Percentiles rank a stretch among this genome's conserved stretches.
phyloP scores from a whole-genome alignment of 1,284 basidiomycete species.

The Sanghuangporus sanghuang region DNA sequence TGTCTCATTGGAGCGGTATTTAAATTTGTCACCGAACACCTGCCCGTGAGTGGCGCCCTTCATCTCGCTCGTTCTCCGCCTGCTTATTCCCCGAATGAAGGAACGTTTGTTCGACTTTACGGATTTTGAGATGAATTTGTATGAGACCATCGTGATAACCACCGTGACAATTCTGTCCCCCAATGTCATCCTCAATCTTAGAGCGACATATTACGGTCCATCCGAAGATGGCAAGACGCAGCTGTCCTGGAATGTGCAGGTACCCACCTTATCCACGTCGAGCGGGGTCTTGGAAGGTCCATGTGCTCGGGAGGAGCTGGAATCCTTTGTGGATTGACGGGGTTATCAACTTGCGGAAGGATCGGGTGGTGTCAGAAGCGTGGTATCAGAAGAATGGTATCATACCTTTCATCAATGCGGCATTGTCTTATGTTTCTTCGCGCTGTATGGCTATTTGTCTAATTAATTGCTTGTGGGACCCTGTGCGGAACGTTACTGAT shows the following conservation, averaged over 20 bases:
- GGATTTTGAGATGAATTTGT: not conserved
- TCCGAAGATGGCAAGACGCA: not conserved
- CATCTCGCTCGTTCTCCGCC: not conserved
- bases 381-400: too few relatives aligned
- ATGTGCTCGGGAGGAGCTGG: slow-evolving; percentile 23
- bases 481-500: too few relatives aligned
- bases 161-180: not conserved
- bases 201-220: not conserved
- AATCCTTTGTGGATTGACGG: too few relatives aligned
- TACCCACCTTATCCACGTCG: too few relatives aligned
- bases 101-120: not conserved
- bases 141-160: not conserved
- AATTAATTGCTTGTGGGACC: too few relatives aligned
- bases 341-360: too few relatives aligned
- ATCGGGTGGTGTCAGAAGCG: too few relatives aligned
- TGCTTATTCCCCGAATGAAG: not conserved
- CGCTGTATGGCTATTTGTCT: too few relatives aligned
- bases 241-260: not conserved
- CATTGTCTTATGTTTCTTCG: too few relatives aligned
- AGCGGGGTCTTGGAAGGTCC: too few relatives aligned
- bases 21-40: not conserved
- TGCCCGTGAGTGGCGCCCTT: not conserved
- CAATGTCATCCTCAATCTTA: slow-evolving; percentile 6
- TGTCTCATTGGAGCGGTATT: not conserved
- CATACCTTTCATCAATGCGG: too few relatives aligned